Conservation (phyloP, 345 rosid genomes). For the Aquilaria yunnanensis region DNA sequence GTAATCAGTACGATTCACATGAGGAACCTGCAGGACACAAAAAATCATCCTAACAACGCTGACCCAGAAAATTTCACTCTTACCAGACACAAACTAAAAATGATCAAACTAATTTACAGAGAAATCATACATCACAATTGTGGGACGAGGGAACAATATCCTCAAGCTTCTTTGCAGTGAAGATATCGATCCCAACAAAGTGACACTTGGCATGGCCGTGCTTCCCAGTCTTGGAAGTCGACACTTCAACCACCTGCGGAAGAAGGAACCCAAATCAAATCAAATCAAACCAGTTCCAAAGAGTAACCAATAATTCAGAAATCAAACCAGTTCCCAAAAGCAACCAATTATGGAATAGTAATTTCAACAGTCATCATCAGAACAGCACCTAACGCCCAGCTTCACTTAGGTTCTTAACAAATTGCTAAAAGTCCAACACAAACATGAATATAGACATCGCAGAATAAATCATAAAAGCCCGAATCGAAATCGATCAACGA, state of each 20-base stretch:
- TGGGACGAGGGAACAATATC: conserved; percentile 31
- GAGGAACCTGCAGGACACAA: conserved; percentile 34
- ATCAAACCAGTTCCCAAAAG: too few species aligned
- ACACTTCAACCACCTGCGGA: neutral
- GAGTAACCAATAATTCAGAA: too few species aligned
- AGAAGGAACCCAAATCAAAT: too few species aligned
- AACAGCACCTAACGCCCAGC: too few species aligned
- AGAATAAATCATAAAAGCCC: neutral
- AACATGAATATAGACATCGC: neutral
- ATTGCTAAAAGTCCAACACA: too few species aligned
- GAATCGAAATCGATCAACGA: neutral
- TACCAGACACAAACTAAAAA: too few species aligned
- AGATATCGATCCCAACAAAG: conserved; percentile 36
- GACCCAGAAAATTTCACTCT: too few species aligned
- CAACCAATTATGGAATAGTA: too few species aligned
- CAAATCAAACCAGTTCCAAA: too few species aligned
- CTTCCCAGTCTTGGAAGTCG: conserved; percentile 23
- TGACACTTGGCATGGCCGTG: conserved; percentile 40
- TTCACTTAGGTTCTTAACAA: too few species aligned
- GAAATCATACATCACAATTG: conserved; percentile 28
- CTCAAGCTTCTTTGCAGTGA: conserved; percentile 31
- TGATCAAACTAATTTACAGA: neutral
- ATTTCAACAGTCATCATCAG: too few species aligned
- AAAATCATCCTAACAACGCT: neutral
- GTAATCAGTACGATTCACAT: conserved; percentile 51